These are phyloP conservation scores for Colletotrichum sp. DNA, from an alignment of 2,329 filamentous ascomycete genomes.

Conservation along the genomic window DNA sequence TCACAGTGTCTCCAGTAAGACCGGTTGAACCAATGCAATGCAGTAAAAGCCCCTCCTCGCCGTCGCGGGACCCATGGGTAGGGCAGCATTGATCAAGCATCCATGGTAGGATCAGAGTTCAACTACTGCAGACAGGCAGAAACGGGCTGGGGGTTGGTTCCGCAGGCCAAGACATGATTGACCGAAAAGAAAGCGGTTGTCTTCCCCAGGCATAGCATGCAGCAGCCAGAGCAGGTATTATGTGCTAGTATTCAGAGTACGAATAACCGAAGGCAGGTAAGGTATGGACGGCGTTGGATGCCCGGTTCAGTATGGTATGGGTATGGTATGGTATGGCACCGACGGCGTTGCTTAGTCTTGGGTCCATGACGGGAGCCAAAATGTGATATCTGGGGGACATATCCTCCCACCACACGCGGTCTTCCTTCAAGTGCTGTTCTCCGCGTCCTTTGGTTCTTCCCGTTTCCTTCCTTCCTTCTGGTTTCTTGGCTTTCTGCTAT, in stretches of 20 bases:
- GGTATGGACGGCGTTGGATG: neutral
- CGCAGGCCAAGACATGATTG: slow-evolving; percentile 2
- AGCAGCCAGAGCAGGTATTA: neutral
- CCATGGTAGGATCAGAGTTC: neutral
- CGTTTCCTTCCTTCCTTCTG: neutral
- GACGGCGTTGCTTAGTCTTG: neutral
- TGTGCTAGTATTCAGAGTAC: neutral
- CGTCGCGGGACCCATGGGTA: neutral
- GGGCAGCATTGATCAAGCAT: neutral
- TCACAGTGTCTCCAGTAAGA: neutral
- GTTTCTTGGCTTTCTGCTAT: neutral
- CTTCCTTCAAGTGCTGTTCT: neutral
- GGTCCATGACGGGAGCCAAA: neutral
- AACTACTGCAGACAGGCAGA: neutral
- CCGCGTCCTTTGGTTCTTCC: neutral
- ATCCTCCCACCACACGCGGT: neutral
- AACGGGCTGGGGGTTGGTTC: neutral
- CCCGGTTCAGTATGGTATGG: slow-evolving; percentile 7
- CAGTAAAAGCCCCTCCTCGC: neutral
- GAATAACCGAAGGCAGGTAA: neutral
- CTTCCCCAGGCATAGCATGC: neutral
- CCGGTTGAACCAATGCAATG: neutral
- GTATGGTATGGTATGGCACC: neutral
- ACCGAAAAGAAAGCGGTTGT: slow-evolving; percentile 3
- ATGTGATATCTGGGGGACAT: slow-evolving; percentile 3